A percentile compares a stretch with the other conserved stretches of the same genome.
phyloP scores from a whole-genome alignment of 768 basidiomycete species.

The Lactarius indigo region DNA sequence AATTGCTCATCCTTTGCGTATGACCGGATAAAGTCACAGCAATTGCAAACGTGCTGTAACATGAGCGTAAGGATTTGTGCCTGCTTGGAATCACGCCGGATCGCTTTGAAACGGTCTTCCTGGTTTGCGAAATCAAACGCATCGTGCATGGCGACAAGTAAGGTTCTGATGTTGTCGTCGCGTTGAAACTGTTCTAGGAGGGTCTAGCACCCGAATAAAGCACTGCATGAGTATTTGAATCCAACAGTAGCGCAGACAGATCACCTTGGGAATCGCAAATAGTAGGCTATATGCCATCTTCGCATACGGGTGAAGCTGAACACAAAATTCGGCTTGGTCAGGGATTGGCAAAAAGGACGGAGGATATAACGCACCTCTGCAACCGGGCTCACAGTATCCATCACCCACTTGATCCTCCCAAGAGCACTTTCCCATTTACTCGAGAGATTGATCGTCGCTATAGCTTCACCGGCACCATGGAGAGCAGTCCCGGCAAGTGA shows the following conservation, averaged over 20 bases:
- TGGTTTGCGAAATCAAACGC: neutral
- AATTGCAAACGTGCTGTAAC: neutral
- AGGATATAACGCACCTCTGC: neutral
- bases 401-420: neutral
- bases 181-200: neutral
- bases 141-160: neutral
- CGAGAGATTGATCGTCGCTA: neutral
- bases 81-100: neutral
- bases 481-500: neutral
- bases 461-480: neutral
- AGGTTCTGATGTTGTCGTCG: neutral
- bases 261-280: neutral
- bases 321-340: neutral
- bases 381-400: neutral
- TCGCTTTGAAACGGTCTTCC: neutral
- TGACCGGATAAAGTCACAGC: neutral
- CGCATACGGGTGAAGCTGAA: neutral
- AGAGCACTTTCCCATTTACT: neutral
- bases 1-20: neutral
- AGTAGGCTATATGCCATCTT: neutral
- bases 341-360: neutral
- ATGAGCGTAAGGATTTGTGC: neutral
- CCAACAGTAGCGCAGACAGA: neutral
- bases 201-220: neutral
- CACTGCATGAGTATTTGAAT: neutral